phyloP scores from a whole-genome alignment of 768 basidiomycete species.

The Mrakia gelida region DNA sequence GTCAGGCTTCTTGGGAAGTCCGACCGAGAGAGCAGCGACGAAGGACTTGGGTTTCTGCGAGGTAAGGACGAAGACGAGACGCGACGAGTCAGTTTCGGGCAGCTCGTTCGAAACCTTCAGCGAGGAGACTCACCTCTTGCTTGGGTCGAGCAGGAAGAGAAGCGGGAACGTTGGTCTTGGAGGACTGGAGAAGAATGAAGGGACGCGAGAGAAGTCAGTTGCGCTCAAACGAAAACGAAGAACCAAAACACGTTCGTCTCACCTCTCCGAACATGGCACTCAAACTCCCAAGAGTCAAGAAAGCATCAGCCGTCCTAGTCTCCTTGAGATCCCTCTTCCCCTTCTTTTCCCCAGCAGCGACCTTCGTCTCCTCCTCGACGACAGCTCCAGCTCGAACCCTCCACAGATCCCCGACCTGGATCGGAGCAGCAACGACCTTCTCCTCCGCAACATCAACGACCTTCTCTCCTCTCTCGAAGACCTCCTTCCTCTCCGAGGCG shows the following conservation, averaged over 20 bases:
- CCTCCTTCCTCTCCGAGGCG: neutral
- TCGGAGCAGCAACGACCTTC: neutral
- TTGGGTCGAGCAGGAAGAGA: neutral
- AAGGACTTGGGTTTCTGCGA: neutral
- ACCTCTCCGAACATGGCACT: conserved; percentile 25
- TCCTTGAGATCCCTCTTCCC: neutral
- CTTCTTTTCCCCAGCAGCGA: neutral
- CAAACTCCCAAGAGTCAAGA: conserved; percentile 13
- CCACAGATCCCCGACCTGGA: too few relatives aligned
- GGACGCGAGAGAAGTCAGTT: too few relatives aligned
- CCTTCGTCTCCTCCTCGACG: neutral
- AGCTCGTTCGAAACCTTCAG: neutral
- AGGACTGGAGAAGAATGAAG: neutral
- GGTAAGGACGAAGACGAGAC: neutral
- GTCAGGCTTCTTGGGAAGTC: conserved; percentile 5
- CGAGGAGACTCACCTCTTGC: neutral
- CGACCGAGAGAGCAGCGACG: neutral
- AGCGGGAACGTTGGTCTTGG: neutral
- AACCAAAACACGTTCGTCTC: neutral
- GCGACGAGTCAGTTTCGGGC: neutral
- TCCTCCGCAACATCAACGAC: neutral
- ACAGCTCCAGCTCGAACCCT: too few relatives aligned
- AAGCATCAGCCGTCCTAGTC: neutral
- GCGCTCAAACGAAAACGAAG: neutral
- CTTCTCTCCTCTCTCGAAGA: conserved; percentile 13